Evolutionary conservation across 2,329 filamentous ascomycete species (phyloP).

Genomic region (Byssothecium circinans): DNA sequence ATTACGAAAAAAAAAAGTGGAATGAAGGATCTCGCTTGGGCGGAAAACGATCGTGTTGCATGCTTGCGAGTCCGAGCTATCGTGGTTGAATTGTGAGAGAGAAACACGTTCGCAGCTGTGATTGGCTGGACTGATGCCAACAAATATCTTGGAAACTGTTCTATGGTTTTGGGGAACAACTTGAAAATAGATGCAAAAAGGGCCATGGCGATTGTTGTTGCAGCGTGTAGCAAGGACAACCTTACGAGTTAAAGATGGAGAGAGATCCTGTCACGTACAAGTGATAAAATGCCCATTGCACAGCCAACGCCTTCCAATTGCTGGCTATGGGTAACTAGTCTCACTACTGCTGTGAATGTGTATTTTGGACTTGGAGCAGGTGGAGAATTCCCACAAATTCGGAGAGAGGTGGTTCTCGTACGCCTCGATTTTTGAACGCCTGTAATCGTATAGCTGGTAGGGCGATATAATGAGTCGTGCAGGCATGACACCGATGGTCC

Average conservation of each 20-base stretch:
- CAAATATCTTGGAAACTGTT: constrained; percentile 2
- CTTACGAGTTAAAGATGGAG: background rate
- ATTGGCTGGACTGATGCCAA: constrained; percentile 23
- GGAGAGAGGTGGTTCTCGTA: no score
- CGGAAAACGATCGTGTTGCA: constrained; percentile 11
- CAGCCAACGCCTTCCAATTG: no score
- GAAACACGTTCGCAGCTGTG: constrained; percentile 32
- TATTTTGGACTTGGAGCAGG: no score
- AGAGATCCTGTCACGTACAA: background rate
- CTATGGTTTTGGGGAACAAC: background rate
- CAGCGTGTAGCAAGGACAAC: background rate
- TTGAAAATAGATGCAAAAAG: no score
- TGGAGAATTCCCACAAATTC: no score
- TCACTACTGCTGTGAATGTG: no score
- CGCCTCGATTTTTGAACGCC: no score
- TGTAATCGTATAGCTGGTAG: background rate
- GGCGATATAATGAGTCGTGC: constrained; percentile 6
- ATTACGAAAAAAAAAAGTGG: background rate
- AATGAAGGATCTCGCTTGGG: background rate
- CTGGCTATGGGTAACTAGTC: no score
- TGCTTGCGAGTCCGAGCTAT: constrained; percentile 18
- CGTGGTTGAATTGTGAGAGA: no score
- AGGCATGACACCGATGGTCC: background rate
- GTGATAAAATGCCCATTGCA: background rate
- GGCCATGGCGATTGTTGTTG: background rate